Conservation (phyloP, 2,329 filamentous ascomycete genomes). For the Neophaeococcomyces mojaviensis region DNA sequence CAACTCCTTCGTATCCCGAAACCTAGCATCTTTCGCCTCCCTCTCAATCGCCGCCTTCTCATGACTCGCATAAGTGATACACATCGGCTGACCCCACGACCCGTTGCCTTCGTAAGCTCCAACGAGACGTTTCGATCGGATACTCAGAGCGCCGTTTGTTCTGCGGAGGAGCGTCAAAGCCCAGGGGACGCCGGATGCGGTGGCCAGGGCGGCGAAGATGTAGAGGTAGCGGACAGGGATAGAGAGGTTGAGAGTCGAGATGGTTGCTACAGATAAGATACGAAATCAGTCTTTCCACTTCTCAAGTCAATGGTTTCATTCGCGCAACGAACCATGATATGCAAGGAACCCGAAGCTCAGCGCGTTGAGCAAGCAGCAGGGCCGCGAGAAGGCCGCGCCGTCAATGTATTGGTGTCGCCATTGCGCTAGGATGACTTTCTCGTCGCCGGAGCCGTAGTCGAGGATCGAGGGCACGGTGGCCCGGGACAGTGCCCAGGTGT, state of each 20-base stretch:
- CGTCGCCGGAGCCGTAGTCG: constrained; percentile 7
- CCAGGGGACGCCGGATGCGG: constrained; percentile 16
- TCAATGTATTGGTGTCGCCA: constrained; percentile 15
- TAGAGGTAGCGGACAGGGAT: constrained; percentile 11
- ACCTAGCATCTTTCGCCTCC: no score
- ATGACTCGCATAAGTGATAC: constrained; percentile 14
- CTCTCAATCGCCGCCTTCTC: constrained; percentile 4
- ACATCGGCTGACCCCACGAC: neutral
- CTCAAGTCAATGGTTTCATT: no score
- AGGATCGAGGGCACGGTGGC: constrained; percentile 14
- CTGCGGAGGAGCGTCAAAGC: constrained; percentile 16
- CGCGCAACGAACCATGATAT: constrained; percentile 5
- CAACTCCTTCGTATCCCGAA: no score
- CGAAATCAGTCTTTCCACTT: no score
- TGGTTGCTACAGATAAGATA: no score
- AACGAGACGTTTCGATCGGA: constrained; percentile 12
- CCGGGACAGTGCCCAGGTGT: constrained; percentile 16
- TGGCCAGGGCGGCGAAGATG: constrained; percentile 11
- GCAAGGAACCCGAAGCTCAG: constrained; percentile 15
- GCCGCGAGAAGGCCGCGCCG: constrained; percentile 14
- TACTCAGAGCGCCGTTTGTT: constrained; percentile 15
- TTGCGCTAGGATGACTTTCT: constrained; percentile 5
- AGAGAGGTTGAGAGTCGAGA: neutral
- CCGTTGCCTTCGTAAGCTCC: constrained; percentile 3
- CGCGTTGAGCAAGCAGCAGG: constrained; percentile 13